Percentiles rank a stretch among this genome's conserved stretches.
These are phyloP conservation scores for Stagonosporopsis chrysanthemi DNA, from an alignment of 2,329 filamentous ascomycete species.

Conservation along the genomic window DNA sequence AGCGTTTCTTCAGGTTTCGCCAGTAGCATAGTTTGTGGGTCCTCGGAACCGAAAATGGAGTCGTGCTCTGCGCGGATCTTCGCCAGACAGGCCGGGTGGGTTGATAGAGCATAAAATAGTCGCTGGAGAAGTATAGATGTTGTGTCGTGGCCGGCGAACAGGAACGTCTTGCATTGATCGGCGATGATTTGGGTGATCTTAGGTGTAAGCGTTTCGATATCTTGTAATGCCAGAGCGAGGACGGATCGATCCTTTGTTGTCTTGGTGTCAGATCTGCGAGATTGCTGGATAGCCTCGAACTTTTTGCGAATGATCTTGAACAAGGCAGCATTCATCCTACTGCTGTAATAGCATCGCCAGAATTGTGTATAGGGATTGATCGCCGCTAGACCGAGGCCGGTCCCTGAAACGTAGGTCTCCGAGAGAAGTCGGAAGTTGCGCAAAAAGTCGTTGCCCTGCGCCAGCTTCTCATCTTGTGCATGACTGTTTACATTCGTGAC, in stretches of 20 bases:
- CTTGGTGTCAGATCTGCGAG: constrained; percentile 24
- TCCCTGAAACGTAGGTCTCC: constrained; percentile 29
- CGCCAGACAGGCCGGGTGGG: constrained; percentile 39
- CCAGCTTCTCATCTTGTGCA: constrained; percentile 33
- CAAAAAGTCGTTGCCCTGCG: constrained; percentile 35
- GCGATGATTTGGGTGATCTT: constrained; percentile 49
- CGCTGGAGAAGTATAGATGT: constrained; percentile 48
- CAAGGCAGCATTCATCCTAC: constrained; percentile 35
- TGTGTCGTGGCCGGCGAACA: constrained; percentile 59
- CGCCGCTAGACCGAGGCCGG: constrained; percentile 31
- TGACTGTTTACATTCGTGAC: constrained; percentile 40
- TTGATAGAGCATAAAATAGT: constrained; percentile 43
- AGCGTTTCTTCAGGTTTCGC: constrained; percentile 58
- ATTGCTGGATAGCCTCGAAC: constrained; percentile 34
- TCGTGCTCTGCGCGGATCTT: constrained; percentile 60
- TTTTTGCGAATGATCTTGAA: constrained; percentile 38
- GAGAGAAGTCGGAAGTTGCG: constrained; percentile 32
- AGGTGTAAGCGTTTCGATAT: constrained; percentile 44
- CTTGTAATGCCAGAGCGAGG: constrained; percentile 44
- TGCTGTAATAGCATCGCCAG: constrained; percentile 31
- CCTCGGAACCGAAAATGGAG: constrained; percentile 58
- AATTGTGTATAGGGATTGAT: constrained; percentile 31
- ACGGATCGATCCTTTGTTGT: constrained; percentile 39
- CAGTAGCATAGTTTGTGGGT: constrained; percentile 52
- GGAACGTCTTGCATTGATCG: constrained; percentile 53